These are phyloP conservation scores for Candida vartiovaarae DNA, from an alignment of 805 yeast genomes.

Conservation along the genomic window DNA sequence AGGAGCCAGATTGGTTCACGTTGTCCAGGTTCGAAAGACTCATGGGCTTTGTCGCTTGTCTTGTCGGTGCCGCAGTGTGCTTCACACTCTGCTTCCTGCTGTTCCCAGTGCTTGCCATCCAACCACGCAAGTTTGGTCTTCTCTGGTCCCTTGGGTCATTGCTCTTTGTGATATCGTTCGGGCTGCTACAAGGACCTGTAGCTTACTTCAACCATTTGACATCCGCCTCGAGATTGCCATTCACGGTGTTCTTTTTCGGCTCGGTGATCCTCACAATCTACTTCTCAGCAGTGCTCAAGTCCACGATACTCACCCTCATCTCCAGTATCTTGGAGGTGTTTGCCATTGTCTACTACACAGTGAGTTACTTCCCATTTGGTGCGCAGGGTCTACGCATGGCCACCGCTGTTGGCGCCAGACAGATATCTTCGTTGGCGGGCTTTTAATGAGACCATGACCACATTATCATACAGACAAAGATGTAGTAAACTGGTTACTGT, in stretches of 20 bases:
- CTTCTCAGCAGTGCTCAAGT: constrained; percentile 59
- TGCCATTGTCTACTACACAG: constrained; percentile 83
- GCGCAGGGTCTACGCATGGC: constrained; percentile 63
- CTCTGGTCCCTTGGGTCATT: constrained; percentile 90
- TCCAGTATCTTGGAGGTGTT: constrained; percentile 72
- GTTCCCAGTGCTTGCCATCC: constrained; percentile 82
- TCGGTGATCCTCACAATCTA: constrained; percentile 74
- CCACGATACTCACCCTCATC: constrained; percentile 68
- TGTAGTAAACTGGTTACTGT: background rate
- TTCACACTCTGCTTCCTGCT: constrained; percentile 75
- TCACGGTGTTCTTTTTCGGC: constrained; percentile 74
- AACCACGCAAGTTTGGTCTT: constrained; percentile 87
- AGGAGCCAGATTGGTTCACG: constrained; percentile 74
- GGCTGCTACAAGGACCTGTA: constrained; percentile 88
- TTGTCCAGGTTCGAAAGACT: constrained; percentile 75
- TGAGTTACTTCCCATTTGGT: constrained; percentile 95
- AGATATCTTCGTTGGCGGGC: constrained; percentile 24
- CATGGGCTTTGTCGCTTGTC: constrained; percentile 67
- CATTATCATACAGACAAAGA: background rate
- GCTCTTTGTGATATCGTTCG: constrained; percentile 82
- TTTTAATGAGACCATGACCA: constrained; percentile 1
- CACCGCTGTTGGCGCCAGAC: constrained; percentile 48
- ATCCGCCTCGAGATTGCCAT: constrained; percentile 70
- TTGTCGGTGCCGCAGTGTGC: constrained; percentile 72
- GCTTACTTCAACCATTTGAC: constrained; percentile 68